A percentile compares a stretch with the other conserved stretches of the same genome.
phyloP scores from a whole-genome alignment of 148 eudicot genomes.

The Silene uniflora region DNA sequence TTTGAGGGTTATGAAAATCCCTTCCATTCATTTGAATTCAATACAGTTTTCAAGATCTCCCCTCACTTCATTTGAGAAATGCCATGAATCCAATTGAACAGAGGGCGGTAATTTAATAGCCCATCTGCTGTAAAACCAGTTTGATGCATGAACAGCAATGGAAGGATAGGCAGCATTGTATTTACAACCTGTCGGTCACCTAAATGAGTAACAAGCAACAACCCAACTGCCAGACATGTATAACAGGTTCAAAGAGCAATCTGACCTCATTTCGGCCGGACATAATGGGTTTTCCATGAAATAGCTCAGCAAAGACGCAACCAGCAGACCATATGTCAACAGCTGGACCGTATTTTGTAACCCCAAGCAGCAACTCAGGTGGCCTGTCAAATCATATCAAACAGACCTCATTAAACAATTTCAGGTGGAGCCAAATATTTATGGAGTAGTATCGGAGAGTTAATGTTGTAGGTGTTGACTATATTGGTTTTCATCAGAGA shows the following conservation, averaged over 20 bases:
- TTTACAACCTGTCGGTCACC: too few relatives aligned
- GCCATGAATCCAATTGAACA: neutral
- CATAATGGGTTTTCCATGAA: constrained; percentile 67
- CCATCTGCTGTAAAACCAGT: neutral
- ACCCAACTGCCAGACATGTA: neutral
- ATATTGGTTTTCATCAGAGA: too few relatives aligned
- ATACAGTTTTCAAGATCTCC: neutral
- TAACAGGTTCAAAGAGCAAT: neutral
- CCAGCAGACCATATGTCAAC: constrained; percentile 90
- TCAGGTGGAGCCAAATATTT: neutral
- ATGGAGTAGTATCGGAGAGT: neutral
- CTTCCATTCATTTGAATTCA: neutral
- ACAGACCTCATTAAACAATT: constrained; percentile 13
- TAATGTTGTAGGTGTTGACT: too few relatives aligned
- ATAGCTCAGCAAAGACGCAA: constrained; percentile 84
- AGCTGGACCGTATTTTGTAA: constrained; percentile 83
- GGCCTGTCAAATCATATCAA: constrained; percentile 49
- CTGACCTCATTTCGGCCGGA: constrained; percentile 66
- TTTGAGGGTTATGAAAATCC: neutral
- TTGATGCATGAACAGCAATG: neutral
- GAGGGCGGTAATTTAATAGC: neutral
- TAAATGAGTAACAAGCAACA: neutral
- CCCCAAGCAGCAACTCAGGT: constrained; percentile 80
- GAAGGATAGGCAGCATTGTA: neutral
- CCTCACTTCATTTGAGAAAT: neutral